phyloP scores from a whole-genome alignment of 202 grass and related monocot species.

The Zizania palustris region DNA sequence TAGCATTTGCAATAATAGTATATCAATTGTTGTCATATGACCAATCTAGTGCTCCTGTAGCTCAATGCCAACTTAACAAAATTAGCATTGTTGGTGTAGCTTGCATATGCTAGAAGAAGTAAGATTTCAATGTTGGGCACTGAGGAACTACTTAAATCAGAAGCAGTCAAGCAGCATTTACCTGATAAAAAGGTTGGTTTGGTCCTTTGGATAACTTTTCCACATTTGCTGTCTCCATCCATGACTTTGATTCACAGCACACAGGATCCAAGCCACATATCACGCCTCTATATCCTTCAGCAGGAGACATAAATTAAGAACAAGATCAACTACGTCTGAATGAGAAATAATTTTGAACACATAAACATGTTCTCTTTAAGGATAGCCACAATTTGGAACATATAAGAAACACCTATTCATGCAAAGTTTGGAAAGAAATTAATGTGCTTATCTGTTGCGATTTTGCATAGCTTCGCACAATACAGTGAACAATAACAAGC shows the following conservation, averaged over 20 bases:
- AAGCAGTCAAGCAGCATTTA: constrained; percentile 33
- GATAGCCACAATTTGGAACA: neutral
- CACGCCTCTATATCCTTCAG: constrained; percentile 91
- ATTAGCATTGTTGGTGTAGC: neutral
- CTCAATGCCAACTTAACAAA: constrained; percentile 31
- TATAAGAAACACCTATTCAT: constrained; percentile 3
- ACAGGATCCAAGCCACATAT: constrained; percentile 99
- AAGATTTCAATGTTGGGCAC: constrained; percentile 9
- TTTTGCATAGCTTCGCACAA: constrained; percentile 22
- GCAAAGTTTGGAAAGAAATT: constrained; percentile 16
- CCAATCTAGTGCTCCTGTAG: constrained; percentile 6
- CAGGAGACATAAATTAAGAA: constrained; percentile 30
- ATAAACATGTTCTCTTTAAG: neutral
- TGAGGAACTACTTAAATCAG: constrained; percentile 21
- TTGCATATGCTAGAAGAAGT: constrained; percentile 9
- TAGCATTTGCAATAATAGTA: constrained; percentile 20
- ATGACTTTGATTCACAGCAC: constrained; percentile 93
- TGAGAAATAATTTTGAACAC: constrained; percentile 2
- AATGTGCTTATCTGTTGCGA: neutral
- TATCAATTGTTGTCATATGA: neutral
- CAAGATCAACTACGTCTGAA: neutral
- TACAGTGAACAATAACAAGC: constrained; percentile 13
- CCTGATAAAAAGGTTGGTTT: constrained; percentile 99
- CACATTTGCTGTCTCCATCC: constrained; percentile 89
- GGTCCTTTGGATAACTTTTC: constrained; percentile 79